phyloP scores from a whole-genome alignment of 2,329 filamentous ascomycete species.

The Penicillium sclerotiorum region DNA sequence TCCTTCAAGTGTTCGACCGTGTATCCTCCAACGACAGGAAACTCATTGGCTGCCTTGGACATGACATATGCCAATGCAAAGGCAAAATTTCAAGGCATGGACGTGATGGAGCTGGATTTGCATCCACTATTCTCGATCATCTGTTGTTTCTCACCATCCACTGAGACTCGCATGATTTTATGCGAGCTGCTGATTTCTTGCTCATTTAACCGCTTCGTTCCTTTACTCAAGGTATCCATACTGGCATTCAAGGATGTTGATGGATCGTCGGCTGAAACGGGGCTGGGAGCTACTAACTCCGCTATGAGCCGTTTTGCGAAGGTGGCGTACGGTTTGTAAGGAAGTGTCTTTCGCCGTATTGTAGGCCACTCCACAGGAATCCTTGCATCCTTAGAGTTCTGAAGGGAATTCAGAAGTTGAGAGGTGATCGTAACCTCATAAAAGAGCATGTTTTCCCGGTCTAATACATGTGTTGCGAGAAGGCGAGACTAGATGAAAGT shows the following conservation, averaged over 20 bases:
- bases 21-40: constrained; percentile 56
- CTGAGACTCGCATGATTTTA: too few relatives aligned
- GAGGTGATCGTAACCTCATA: constrained; percentile 14
- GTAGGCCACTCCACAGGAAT: constrained; percentile 3
- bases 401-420: constrained; percentile 8
- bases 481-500: constrained; percentile 18
- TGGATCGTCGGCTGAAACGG: too few relatives aligned
- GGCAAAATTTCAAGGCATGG: too few relatives aligned
- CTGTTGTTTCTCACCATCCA: too few relatives aligned
- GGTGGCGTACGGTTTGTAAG: constrained; percentile 15
- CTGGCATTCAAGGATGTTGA: too few relatives aligned
- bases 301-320: constrained; percentile 10
- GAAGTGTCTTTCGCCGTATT: constrained; percentile 5
- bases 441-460: constrained; percentile 9
- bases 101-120: too few relatives aligned
- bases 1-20: constrained; percentile 54
- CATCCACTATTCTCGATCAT: too few relatives aligned
- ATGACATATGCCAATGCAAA: constrained; percentile 55
- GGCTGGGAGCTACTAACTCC: constrained; percentile 7
- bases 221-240: too few relatives aligned
- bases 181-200: too few relatives aligned
- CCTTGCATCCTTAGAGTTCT: constrained; percentile 4
- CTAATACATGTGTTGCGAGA: constrained; percentile 8
- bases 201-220: too few relatives aligned
- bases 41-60: constrained; percentile 55